phyloP scores from a whole-genome alignment of 805 yeast species.

The Saturnispora silvae region DNA sequence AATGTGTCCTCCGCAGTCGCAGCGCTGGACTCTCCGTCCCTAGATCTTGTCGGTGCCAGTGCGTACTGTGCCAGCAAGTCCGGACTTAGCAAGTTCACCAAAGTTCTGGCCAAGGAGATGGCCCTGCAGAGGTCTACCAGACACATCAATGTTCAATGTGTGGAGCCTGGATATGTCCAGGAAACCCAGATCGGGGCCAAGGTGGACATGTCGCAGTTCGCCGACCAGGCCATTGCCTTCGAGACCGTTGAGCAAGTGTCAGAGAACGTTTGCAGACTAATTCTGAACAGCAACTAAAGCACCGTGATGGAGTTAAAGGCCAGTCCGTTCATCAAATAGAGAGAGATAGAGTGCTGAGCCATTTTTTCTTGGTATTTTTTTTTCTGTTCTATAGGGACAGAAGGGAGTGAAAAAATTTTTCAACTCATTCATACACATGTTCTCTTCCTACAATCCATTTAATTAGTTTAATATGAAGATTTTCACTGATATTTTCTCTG shows the following conservation, averaged over 20 bases:
- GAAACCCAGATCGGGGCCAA: slow-evolving; percentile 57
- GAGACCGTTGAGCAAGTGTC: slow-evolving; percentile 10
- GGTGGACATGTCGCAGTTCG: slow-evolving; percentile 14
- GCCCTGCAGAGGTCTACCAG: slow-evolving; percentile 23
- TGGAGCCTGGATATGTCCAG: slow-evolving; percentile 56
- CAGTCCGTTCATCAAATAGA: too few species aligned
- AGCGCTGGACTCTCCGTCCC: slow-evolving; percentile 17
- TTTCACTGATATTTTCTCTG: slow-evolving; percentile 73
- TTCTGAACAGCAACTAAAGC: too few species aligned
- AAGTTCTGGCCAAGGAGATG: slow-evolving; percentile 49
- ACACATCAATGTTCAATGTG: slow-evolving; percentile 49
- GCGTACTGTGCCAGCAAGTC: slow-evolving; percentile 65
- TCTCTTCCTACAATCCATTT: neutral
- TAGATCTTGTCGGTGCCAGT: slow-evolving; percentile 36
- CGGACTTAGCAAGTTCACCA: slow-evolving; percentile 55
- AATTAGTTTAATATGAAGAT: slow-evolving; percentile 25
- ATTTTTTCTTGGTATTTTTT: too few species aligned
- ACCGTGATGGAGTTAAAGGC: too few species aligned
- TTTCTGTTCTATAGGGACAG: too few species aligned
- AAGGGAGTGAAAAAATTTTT: too few species aligned
- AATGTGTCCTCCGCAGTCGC: slow-evolving; percentile 63
- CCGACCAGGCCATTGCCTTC: neutral
- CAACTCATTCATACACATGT: slow-evolving; percentile 1
- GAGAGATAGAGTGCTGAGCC: too few species aligned
- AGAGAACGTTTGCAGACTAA: neutral